Evolutionary conservation across 176 grass and related monocot species (phyloP).

Genomic region (Bromus sterilis): DNA sequence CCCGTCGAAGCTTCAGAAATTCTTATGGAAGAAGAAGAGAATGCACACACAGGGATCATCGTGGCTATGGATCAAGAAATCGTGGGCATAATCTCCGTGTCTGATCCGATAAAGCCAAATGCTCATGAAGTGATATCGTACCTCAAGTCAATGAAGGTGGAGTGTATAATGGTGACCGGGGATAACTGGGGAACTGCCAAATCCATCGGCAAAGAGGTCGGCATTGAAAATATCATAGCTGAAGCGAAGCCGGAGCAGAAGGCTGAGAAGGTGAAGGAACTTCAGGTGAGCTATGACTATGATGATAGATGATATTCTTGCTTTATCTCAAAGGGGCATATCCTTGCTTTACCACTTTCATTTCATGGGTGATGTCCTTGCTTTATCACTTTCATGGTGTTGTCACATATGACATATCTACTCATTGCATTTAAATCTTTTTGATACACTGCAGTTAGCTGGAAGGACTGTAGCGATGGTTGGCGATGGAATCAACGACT

Average conservation of each 20-base stretch:
- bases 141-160: constrained; percentile 74
- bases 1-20: constrained; percentile 61
- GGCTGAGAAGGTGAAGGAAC: constrained; percentile 78
- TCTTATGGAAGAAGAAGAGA: constrained; percentile 65
- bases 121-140: constrained; percentile 70
- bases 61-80: constrained; percentile 62
- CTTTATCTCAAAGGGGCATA: neutral
- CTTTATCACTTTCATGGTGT: neutral
- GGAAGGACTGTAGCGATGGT: constrained; percentile 87
- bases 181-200: constrained; percentile 97
- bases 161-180: constrained; percentile 96
- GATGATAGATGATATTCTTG: neutral
- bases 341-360: neutral
- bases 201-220: constrained; percentile 70
- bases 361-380: neutral
- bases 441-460: constrained; percentile 33
- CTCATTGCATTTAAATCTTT: neutral
- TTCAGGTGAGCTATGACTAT: constrained; percentile 55
- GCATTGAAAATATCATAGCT: constrained; percentile 67
- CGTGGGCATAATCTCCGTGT: constrained; percentile 72
- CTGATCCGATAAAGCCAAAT: constrained; percentile 77
- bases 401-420: neutral
- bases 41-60: constrained; percentile 66
- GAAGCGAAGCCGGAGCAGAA: constrained; percentile 90
- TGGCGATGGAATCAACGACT: constrained; percentile 92